Base-by-base conservation (phyloP, 225 moss, liverwort and hornwort species). In the Bryoerythrophyllum caledonicum region DNA sequence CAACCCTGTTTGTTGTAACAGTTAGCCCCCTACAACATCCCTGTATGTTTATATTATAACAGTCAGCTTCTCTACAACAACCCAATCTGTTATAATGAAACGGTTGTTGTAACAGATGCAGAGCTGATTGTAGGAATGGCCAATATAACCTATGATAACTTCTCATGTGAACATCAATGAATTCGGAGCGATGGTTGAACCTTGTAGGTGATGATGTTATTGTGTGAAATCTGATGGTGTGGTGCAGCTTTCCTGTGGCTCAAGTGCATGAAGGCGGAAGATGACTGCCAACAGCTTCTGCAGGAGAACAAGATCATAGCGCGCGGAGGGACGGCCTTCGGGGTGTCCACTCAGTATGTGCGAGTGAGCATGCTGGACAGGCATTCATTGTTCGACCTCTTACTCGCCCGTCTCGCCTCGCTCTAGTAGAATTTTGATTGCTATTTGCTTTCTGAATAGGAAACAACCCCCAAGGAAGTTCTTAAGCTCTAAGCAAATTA, bases 331-430 rank as follows among this genome's bases (percentile, higher is more conserved):
- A 70, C 79, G 10, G 69, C 67, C 8, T 90, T 90, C 30, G 90
- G 90, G 20, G 87, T 83, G 67, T 83, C 87, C 0, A 44, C 77
- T 10, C 77, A 83, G 77, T 90, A 71, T 15, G 86, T 81, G 11
- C 81, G 90, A 52, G 81, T 90, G 49, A 87, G 87, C 58, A 87
- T 90, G 87, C 44, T 90, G 30, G 90, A 90, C 44, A 76, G 90
- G 52, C 62, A 65, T 46, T 71, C 72, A n/a, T 73, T 86, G 75
- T 89, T 89, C 20, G 34, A 89, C 64, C 61, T 89, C 30, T 65
- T 89, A 5, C 58, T 86, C 0, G 30, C 71, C 15, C 83, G 88
- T 23, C 83, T 89, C 0, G 81, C 75, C 35, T 60, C 83, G 43
- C 71, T 86, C 57, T 35, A 80, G 27, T 76, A 81, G 70, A 6